Evolutionary conservation across 805 yeast genomes (phyloP), one percentile per base, ranked within the genome.

Genomic region (Yueomyces sinensis): DNA sequence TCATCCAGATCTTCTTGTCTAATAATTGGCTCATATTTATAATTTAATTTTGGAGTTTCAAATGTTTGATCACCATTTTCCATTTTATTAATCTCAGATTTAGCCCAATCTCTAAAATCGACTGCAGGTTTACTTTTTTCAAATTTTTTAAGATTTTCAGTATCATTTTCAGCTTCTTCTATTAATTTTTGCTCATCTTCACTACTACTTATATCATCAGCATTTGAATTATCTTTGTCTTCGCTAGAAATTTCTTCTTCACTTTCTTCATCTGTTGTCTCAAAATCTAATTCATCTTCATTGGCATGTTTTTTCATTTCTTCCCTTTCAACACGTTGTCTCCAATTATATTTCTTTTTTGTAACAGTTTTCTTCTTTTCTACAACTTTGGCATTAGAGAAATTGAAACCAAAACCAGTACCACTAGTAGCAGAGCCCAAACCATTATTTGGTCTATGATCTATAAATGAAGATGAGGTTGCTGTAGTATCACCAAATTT

Each of bases 61-160:
- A 74, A 63, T 32, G 68, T 62, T 1, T 59, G 73, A 13, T 70
- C 66, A 18, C 76, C 64, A 1, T 82, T 84, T 44, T 74, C 82
- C 28, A 74, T 59, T 40, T 69, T 64, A 38, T 78, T 72, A 4
- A 76, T 71, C 47, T 81, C 82, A 25, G 67, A 58, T 43, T 77
- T 82, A 0, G 95, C 95, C 97, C 98, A 91, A 15, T 71, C 70
- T 56, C 82, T 82, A 64, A 91, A 91, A 14, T 74, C 70, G 27
- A 66, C 63, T 1, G 83, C 89, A 31, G 29, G 46, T 62, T 69
- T 23, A 51, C 56, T 17, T 5, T 58, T 59, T 3, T 43, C 50
- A 4, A 46, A 34, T 27, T 54, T 13, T 5, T 52, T 63, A n/a
- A n/a, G n/a, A n/a, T n/a, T n/a, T n/a, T n/a, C n/a, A 4, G 50